These are phyloP conservation scores for Penicilliopsis zonata DNA, from an alignment of 495 filamentous ascomycete species.

Conservation along the genomic window DNA sequence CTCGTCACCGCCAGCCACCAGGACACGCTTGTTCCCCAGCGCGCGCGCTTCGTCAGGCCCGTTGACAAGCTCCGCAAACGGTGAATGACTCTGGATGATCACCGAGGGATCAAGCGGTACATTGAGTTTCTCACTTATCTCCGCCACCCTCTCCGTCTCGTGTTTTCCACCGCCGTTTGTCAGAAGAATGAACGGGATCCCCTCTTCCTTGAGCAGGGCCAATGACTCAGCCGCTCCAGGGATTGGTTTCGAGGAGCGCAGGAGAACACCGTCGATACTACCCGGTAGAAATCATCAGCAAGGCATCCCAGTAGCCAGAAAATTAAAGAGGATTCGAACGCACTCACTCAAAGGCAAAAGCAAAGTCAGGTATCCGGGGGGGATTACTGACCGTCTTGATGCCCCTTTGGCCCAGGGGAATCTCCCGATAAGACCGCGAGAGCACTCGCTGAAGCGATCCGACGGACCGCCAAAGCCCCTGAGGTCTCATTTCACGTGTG, in stretches of 20 bases:
- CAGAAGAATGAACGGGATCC: slow-evolving; percentile 73
- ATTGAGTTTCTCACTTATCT: slow-evolving; percentile 51
- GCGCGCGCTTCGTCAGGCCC: slow-evolving; percentile 21
- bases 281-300: not conserved
- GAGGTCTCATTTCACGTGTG: slow-evolving; percentile 18
- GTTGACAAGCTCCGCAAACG: slow-evolving; percentile 48
- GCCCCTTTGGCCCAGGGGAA: slow-evolving; percentile 9
- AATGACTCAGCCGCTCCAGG: slow-evolving; percentile 72
- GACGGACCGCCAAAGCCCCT: slow-evolving; percentile 16
- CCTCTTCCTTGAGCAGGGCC: slow-evolving; percentile 51
- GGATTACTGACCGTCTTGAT: slow-evolving; percentile 20
- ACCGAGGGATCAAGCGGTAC: slow-evolving; percentile 49
- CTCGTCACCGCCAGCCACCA: slow-evolving; percentile 73
- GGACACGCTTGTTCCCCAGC: slow-evolving; percentile 57
- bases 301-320: not conserved
- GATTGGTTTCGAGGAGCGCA: slow-evolving; percentile 70
- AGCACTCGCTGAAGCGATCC: slow-evolving; percentile 16
- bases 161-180: slow-evolving; percentile 82
- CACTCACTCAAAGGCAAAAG: slow-evolving; percentile 77
- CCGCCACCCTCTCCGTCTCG: slow-evolving; percentile 56
- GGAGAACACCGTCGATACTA: slow-evolving; percentile 91
- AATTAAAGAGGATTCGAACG: not conserved
- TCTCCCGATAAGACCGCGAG: slow-evolving; percentile 8
- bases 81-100: slow-evolving; percentile 79
- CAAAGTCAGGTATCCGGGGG: slow-evolving; percentile 45